Evolutionary conservation across 2,329 filamentous ascomycete species (phyloP).

Genomic region (Talaromyces sp.): DNA sequence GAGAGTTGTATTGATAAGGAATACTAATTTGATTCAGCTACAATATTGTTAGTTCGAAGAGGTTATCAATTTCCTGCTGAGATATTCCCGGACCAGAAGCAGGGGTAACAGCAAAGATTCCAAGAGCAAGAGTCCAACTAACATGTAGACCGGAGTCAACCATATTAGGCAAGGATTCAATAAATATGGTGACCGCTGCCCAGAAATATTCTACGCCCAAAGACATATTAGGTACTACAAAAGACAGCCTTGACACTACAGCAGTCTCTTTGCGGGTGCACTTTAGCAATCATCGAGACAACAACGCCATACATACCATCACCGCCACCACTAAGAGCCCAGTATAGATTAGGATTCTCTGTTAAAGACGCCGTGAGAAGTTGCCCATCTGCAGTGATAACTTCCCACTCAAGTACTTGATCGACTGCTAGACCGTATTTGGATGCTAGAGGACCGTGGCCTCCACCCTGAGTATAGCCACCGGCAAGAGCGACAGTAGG

Average conservation of each 20-base stretch:
- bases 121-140: conserved; percentile 24
- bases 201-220: neutral
- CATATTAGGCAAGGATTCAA: neutral
- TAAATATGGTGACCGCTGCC: neutral
- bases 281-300: conserved; percentile 54
- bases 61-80: neutral
- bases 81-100: neutral
- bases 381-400: conserved; percentile 54
- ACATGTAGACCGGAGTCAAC: conserved; percentile 48
- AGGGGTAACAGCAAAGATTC: neutral
- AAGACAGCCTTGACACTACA: conserved; percentile 23
- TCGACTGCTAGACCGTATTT: neutral
- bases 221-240: neutral
- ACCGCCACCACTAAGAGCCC: conserved; percentile 62
- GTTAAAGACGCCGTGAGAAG: conserved; percentile 50
- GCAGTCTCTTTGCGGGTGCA: conserved; percentile 47
- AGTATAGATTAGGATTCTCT: conserved; percentile 60
- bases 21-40: neutral
- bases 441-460: neutral
- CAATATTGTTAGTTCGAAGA: neutral
- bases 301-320: conserved; percentile 61
- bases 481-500: neutral
- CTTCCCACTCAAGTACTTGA: conserved; percentile 46
- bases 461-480: conserved; percentile 3
- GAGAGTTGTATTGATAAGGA: conserved; percentile 45